Evolutionary conservation across 2,329 filamentous ascomycete species (phyloP).

Genomic region (Dryadomyces quercus-mongolicae): DNA sequence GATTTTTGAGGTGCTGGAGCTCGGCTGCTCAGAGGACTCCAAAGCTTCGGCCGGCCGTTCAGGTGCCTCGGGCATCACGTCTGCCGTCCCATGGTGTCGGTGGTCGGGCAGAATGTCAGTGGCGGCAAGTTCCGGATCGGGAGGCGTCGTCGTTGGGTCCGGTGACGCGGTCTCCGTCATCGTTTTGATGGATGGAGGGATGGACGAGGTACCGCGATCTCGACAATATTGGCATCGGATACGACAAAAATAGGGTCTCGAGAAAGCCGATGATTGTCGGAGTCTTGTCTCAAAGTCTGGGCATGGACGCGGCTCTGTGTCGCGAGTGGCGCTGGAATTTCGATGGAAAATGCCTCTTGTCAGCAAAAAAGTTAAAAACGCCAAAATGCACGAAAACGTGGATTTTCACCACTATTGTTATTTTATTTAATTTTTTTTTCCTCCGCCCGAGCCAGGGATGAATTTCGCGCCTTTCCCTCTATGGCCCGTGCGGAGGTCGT

Average conservation of each 20-base stretch:
- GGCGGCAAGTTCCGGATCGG: too few relatives aligned
- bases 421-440: constrained; percentile 1
- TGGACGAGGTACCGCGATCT: constrained; percentile 38
- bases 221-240: constrained; percentile 46
- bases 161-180: constrained; percentile 51
- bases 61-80: constrained; percentile 2
- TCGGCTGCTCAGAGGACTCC: constrained; percentile 6
- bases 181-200: constrained; percentile 30
- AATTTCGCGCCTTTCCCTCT: constrained; percentile 1
- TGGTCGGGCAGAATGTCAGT: not conserved
- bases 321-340: constrained; percentile 32
- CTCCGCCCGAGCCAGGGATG: not conserved
- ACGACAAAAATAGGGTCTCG: constrained; percentile 43
- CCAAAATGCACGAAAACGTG: constrained; percentile 9
- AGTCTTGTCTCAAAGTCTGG: constrained; percentile 36
- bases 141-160: constrained; percentile 25
- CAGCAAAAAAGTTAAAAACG: constrained; percentile 36
- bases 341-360: constrained; percentile 28
- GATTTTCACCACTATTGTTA: constrained; percentile 2
- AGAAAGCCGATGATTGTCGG: constrained; percentile 31
- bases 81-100: constrained; percentile 1
- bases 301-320: constrained; percentile 40
- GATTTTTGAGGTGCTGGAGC: not conserved
- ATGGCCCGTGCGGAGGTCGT: not conserved
- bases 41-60: constrained; percentile 5